These are phyloP conservation scores for Mycena metata DNA, from an alignment of 768 basidiomycete species.

Conservation along the genomic window DNA sequence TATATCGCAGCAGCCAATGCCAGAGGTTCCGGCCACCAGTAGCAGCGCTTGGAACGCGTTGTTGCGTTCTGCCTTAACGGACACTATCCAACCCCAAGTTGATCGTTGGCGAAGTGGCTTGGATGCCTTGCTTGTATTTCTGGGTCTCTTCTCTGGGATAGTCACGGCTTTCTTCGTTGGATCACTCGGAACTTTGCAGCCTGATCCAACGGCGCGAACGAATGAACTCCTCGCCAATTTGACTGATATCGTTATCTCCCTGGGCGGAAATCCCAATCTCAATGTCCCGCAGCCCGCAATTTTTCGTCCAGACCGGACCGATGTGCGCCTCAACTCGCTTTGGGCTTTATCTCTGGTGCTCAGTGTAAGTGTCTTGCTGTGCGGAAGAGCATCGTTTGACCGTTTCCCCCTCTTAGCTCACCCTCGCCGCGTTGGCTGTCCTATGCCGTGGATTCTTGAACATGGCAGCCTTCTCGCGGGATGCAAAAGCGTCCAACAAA, in stretches of 20 bases:
- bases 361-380: constrained; percentile 3
- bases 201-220: constrained; percentile 1
- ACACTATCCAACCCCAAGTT: constrained; percentile 23
- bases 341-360: constrained; percentile 32
- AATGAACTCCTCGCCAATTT: constrained; percentile 19
- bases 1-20: constrained; percentile 31
- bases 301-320: constrained; percentile 16
- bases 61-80: constrained; percentile 23
- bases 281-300: neutral
- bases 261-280: neutral
- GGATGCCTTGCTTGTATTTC: constrained; percentile 37
- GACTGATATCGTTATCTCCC: constrained; percentile 1
- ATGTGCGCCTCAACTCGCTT: constrained; percentile 24
- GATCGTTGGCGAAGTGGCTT: constrained; percentile 38
- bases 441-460: constrained; percentile 22
- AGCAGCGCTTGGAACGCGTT: constrained; percentile 40
- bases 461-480: constrained; percentile 5
- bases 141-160: too few relatives aligned
- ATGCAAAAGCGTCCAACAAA: neutral
- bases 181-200: constrained; percentile 7
- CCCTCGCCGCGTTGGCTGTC: constrained; percentile 28
- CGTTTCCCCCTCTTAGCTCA: constrained; percentile 10
- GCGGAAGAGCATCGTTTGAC: too few relatives aligned
- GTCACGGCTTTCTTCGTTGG: too few relatives aligned
- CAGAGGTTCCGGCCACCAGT: constrained; percentile 39